Conservation (phyloP, 306 rosid species). For the Prunus dulcis region DNA sequence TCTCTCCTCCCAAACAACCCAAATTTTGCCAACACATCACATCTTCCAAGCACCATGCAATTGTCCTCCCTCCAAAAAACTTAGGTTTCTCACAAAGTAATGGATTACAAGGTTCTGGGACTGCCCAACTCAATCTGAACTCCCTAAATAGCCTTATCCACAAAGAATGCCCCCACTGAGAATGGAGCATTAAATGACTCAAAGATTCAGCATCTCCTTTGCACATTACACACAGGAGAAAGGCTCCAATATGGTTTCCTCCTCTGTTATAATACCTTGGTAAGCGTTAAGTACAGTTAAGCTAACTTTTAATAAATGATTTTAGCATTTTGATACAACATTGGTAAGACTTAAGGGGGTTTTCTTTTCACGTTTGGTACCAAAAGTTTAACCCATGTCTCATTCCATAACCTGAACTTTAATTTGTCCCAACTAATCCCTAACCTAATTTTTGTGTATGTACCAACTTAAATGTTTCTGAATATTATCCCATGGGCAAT, state of each 20-base stretch:
- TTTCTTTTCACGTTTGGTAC: too few species aligned
- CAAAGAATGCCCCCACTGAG: neutral
- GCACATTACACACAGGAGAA: neutral
- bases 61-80: neutral
- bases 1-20: neutral
- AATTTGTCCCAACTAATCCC: too few species aligned
- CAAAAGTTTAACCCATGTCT: too few species aligned
- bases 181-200: neutral
- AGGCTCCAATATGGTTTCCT: neutral
- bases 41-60: neutral
- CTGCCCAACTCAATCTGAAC: neutral
- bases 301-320: neutral
- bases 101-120: neutral
- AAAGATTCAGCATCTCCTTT: neutral
- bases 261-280: neutral
- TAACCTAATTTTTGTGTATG: too few species aligned
- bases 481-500: too few species aligned
- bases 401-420: too few species aligned
- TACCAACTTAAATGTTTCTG: too few species aligned
- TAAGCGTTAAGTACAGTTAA: neutral
- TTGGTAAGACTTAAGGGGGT: neutral
- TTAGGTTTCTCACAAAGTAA: neutral
- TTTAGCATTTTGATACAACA: neutral
- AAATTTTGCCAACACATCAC: too few species aligned
- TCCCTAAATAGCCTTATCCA: neutral